Base-by-base conservation (phyloP, 179 eudicot species). In the Dionaea muscipula region DNA sequence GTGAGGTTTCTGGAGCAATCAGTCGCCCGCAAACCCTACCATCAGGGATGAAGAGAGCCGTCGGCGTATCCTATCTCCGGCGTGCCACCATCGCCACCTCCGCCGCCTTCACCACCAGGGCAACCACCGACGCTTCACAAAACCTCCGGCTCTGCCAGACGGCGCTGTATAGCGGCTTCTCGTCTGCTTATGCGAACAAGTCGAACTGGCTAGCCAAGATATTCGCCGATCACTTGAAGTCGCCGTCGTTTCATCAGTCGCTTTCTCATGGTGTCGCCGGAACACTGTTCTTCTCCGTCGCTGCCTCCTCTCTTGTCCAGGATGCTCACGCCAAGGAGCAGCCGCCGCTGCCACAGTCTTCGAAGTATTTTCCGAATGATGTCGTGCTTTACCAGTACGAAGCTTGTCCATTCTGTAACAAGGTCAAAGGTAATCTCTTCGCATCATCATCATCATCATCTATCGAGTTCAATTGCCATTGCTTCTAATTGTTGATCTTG, bases 391-490 rank as follows among this genome's bases (percentile, higher is more conserved):
- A 86, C 56, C 94, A 86, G 74, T 85, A 83, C 64, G 93, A 89
- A 63, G 97, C 95, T 57, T 90, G 95, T 63, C 97, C 97, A 41
- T 90, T 90, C 62, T 86, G 97, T 48, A 90, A 90, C 72, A 90
- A 86, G 65, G 95, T 90, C 43, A 90, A 90, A 86, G 97, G 97
- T 89, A 68, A 24, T 14, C 11, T 16, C n/a, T n/a, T n/a, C n/a
- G n/a, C n/a, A n/a, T 48, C 40, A 28, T 27, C n/a, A 17, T 31
- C 33, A 27, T 1, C 11, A n/a, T 23, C 8, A n/a, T 43, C 47
- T 18, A 43, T 4, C n/a, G 23, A 7, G 25, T 25, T 41, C 20
- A 2, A 3, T 22, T 43, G 23, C 10, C 10, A 46, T 12, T 12
- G 37, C 51, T 49, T 12, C 18, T 7, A 1, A 46, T 6, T 15